Evolutionary conservation across 1,284 basidiomycete genomes (phyloP).

Genomic region (Pseudomicrostroma phylloplanum): DNA sequence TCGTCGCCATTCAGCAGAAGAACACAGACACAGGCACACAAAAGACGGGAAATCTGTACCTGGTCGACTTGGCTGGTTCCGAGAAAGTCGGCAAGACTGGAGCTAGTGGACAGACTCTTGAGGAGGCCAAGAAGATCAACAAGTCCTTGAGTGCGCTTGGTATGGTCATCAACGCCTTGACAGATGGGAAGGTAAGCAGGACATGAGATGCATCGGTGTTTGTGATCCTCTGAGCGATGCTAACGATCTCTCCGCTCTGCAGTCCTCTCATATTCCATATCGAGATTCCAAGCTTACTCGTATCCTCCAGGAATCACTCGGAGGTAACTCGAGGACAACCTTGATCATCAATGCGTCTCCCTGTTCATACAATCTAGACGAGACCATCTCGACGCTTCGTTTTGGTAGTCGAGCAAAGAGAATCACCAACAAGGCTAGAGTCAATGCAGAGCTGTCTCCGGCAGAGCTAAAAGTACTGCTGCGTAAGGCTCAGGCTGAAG

Average conservation of each 20-base stretch:
- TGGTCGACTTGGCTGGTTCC: constrained; percentile 96
- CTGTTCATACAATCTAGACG: constrained; percentile 89
- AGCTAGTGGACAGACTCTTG: constrained; percentile 94
- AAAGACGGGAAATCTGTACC: constrained; percentile 93
- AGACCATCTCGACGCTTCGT: constrained; percentile 92
- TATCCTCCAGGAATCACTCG: constrained; percentile 98
- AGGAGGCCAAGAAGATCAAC: constrained; percentile 99
- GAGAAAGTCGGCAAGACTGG: constrained; percentile 99
- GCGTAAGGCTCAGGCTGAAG: constrained; percentile 80
- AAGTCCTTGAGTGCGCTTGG: constrained; percentile 94
- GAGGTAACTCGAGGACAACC: constrained; percentile 97
- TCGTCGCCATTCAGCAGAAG: constrained; percentile 92
- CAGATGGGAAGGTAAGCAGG: constrained; percentile 61
- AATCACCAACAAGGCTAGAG: constrained; percentile 98
- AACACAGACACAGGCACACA: constrained; percentile 92
- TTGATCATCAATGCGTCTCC: constrained; percentile 99
- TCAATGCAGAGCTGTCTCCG: constrained; percentile 96
- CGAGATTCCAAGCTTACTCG: constrained; percentile 98
- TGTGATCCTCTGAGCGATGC: not conserved
- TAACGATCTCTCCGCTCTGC: constrained; percentile 17
- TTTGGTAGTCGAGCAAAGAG: constrained; percentile 93
- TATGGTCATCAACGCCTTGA: constrained; percentile 99
- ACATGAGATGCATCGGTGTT: not conserved
- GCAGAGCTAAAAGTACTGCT: constrained; percentile 88
- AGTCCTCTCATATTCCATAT: constrained; percentile 97